Evolutionary conservation across 805 yeast species (phyloP), one percentile per base, ranked within the genome.

Genomic region (Candida broadrunensis): DNA sequence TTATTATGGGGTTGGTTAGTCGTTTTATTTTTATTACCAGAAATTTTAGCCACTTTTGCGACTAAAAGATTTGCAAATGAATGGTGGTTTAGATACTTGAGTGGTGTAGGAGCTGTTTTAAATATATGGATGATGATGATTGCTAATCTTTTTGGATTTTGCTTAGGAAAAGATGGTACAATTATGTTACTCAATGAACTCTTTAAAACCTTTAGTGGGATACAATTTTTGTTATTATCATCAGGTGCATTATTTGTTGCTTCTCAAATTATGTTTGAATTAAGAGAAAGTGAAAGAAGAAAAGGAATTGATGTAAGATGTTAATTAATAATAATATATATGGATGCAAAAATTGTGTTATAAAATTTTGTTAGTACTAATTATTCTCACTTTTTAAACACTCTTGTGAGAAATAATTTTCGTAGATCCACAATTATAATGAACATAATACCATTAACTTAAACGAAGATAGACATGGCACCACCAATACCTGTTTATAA

Each of bases 51-150:
- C 13, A 77, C 88, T 3, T 48, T 64, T 9, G 51, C 62, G 42
- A 64, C 70, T 51, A 58, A 61, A 29, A 61, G 57, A 44, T 81
- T 63, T 53, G 64, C 66, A 13, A 50, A 63, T 8, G 52, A 63
- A 42, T 74, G 82, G 70, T 83, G 91, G 87, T 93, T 75, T 61
- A 76, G 97, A 50, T 86, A 84, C 56, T 54, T 83, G 12, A 87
- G 96, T 63, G 96, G 89, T 0, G 49, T 79, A 5, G 99, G 99
- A 3, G 96, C 91, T 3, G 95, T 90, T 21, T 55, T 74, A 17
- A 93, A 93, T 60, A 84, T 93, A 42, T 91, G 97, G 96, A 77
- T 91, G 84, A 91, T 93, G 99, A 89, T 93, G 89, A 75, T 89
- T 48, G 98, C 98, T 13, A 93, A 93, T 54, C 65, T 95, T 39